Conservation (phyloP, 805 yeast species). For the Candida andamanensis region DNA sequence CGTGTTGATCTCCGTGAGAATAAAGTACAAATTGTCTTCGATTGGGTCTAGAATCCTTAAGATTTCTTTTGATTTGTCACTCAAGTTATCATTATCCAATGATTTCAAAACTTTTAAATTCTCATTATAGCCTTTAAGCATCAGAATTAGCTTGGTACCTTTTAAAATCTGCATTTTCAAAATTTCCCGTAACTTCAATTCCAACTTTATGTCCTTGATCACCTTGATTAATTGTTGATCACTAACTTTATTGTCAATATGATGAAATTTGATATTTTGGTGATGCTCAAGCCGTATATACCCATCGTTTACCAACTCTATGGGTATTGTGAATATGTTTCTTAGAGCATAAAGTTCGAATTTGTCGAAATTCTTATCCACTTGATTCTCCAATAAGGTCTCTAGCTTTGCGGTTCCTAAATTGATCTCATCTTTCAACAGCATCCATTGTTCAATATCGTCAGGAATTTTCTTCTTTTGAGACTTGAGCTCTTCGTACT, state of each 20-base stretch:
- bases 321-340: constrained; percentile 70
- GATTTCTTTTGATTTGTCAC: constrained; percentile 18
- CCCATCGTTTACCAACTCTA: constrained; percentile 58
- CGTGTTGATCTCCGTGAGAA: constrained; percentile 40
- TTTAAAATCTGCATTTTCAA: constrained; percentile 36
- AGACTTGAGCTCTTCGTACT: constrained; percentile 6
- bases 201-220: constrained; percentile 36
- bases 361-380: constrained; percentile 80
- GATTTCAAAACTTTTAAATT: constrained; percentile 24
- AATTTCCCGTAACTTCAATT: constrained; percentile 38
- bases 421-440: constrained; percentile 47
- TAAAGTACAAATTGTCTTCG: constrained; percentile 42
- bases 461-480: constrained; percentile 8
- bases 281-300: constrained; percentile 69
- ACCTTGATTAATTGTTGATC: constrained; percentile 29
- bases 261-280: constrained; percentile 42
- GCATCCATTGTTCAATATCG: constrained; percentile 9
- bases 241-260: constrained; percentile 8
- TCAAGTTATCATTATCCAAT: constrained; percentile 9
- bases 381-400: constrained; percentile 64
- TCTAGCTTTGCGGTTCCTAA: constrained; percentile 81
- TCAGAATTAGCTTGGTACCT: constrained; percentile 29
- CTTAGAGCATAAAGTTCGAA: constrained; percentile 77
- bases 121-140: constrained; percentile 26
- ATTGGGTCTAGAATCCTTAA: constrained; percentile 39